phyloP scores from a whole-genome alignment of 495 filamentous ascomycete genomes.

The Tuber aestivum region DNA sequence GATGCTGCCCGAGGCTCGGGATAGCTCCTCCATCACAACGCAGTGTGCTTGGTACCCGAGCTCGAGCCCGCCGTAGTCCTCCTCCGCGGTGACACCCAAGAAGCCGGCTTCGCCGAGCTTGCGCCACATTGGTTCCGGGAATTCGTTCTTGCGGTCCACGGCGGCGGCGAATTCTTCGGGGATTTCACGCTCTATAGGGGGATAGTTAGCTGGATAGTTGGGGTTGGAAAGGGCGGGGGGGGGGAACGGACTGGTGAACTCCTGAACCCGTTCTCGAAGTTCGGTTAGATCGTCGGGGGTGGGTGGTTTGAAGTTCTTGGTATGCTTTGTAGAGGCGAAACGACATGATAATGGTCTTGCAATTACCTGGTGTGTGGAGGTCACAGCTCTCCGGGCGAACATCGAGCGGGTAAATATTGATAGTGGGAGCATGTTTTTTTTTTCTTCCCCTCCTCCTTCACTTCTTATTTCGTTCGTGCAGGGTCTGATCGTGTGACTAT shows the following conservation, averaged over 20 bases:
- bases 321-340: slow-evolving; percentile 71
- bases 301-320: slow-evolving; percentile 72
- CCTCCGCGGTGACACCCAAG: slow-evolving; percentile 88
- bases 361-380: neutral
- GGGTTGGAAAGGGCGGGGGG: neutral
- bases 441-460: neutral
- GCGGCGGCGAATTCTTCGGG: slow-evolving; percentile 71
- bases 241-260: slow-evolving; percentile 62
- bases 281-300: slow-evolving; percentile 69
- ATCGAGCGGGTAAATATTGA: slow-evolving; percentile 20
- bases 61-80: slow-evolving; percentile 81
- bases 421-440: slow-evolving; percentile 17
- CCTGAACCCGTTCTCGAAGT: slow-evolving; percentile 82
- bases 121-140: slow-evolving; percentile 85
- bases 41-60: slow-evolving; percentile 98
- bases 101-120: slow-evolving; percentile 89
- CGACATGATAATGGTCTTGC: slow-evolving; percentile 39
- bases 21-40: slow-evolving; percentile 86
- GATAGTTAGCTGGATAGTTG: neutral
- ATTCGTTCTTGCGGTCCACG: slow-evolving; percentile 81
- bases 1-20: slow-evolving; percentile 66
- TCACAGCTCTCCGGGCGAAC: slow-evolving; percentile 8
- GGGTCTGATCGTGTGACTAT: neutral
- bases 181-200: slow-evolving; percentile 58
- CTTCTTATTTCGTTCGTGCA: neutral